A percentile compares a stretch with the other conserved stretches of the same genome.
These are phyloP conservation scores for Epichloe baconii DNA, from an alignment of 2,329 filamentous ascomycete genomes.

Conservation along the genomic window DNA sequence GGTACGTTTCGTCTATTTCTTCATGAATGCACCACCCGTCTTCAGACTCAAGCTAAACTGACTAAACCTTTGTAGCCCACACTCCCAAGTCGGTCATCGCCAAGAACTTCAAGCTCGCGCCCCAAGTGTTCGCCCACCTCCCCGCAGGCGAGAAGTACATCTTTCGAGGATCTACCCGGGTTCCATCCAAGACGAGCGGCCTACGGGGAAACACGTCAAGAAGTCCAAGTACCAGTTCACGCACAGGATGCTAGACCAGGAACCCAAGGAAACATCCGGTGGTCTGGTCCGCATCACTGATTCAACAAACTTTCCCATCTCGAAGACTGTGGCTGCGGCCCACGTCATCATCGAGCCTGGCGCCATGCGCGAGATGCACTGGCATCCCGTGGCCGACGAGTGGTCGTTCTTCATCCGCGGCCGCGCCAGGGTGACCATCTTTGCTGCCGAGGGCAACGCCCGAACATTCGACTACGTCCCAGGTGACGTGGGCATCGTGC, in stretches of 20 bases:
- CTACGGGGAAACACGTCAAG: constrained; percentile 47
- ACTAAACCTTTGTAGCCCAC: constrained; percentile 33
- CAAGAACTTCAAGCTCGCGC: constrained; percentile 63
- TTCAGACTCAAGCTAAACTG: not conserved
- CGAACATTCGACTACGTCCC: constrained; percentile 64
- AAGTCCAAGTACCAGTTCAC: constrained; percentile 57
- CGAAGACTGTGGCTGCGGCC: constrained; percentile 59
- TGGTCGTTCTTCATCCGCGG: constrained; percentile 71
- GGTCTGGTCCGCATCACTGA: constrained; percentile 64
- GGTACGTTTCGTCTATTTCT: constrained; percentile 28
- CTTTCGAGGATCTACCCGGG: constrained; percentile 57
- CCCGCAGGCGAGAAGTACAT: constrained; percentile 62
- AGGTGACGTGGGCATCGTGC: constrained; percentile 67
- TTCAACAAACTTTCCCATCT: constrained; percentile 62
- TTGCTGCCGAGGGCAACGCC: constrained; percentile 53
- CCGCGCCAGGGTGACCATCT: constrained; percentile 60
- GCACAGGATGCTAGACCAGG: constrained; percentile 58
- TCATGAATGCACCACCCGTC: not conserved
- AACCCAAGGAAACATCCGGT: constrained; percentile 51
- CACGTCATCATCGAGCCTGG: constrained; percentile 59
- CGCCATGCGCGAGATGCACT: constrained; percentile 68
- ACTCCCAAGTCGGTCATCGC: constrained; percentile 59
- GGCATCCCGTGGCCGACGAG: constrained; percentile 68
- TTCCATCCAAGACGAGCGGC: constrained; percentile 51
- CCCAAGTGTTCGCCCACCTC: constrained; percentile 56